These are phyloP conservation scores for Ampelomyces quisqualis DNA, from an alignment of 2,329 filamentous ascomycete genomes.

Conservation along the genomic window DNA sequence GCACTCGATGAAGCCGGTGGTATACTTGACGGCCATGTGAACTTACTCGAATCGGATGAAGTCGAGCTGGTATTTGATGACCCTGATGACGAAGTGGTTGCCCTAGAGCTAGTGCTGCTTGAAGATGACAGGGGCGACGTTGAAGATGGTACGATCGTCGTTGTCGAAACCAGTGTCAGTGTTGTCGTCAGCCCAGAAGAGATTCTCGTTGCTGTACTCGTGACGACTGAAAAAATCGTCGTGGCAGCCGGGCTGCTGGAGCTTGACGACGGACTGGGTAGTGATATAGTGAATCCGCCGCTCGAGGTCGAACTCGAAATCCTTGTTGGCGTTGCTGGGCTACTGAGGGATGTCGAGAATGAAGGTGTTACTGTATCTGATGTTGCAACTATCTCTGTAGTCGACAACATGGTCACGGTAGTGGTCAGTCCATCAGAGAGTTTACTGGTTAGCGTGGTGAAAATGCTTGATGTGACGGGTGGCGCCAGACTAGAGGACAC, in stretches of 20 bases:
- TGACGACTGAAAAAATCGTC: too few relatives aligned
- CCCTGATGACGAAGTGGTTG: neutral
- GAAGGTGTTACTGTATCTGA: neutral
- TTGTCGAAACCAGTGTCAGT: too few relatives aligned
- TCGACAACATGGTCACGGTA: neutral
- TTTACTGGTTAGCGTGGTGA: conserved; percentile 4
- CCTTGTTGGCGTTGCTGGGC: too few relatives aligned
- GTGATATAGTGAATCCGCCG: too few relatives aligned
- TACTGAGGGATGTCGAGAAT: too few relatives aligned
- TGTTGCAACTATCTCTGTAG: too few relatives aligned
- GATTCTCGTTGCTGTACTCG: too few relatives aligned
- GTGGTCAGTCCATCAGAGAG: neutral
- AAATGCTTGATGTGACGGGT: neutral
- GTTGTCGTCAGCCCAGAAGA: too few relatives aligned
- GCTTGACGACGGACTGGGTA: too few relatives aligned
- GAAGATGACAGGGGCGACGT: neutral
- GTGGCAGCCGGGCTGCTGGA: too few relatives aligned
- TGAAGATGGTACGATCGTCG: too few relatives aligned
- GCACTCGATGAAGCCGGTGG: neutral
- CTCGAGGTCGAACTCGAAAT: too few relatives aligned
- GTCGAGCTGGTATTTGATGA: neutral
- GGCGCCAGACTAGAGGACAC: neutral
- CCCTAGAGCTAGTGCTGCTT: neutral
- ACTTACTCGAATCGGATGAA: neutral
- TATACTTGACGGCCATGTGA: neutral